Evolutionary conservation across 2,329 filamentous ascomycete species (phyloP).

Genomic region (Rutstroemia sydowiana): DNA sequence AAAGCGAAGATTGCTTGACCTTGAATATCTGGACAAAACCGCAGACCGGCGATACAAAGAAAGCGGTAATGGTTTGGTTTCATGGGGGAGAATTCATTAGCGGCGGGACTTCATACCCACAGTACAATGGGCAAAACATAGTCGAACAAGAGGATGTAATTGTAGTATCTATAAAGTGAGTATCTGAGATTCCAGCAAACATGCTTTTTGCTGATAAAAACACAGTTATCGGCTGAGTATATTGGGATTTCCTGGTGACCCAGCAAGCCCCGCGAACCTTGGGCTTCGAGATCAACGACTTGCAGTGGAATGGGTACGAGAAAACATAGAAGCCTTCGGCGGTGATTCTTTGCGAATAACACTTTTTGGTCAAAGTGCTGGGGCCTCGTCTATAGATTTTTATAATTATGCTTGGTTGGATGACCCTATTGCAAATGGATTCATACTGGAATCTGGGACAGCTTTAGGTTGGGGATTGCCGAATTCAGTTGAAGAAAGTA

Average conservation of each 20-base stretch:
- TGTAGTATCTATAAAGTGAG: conserved; percentile 42
- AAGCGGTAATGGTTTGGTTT: conserved; percentile 37
- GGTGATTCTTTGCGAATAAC: conserved; percentile 49
- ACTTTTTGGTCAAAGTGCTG: conserved; percentile 48
- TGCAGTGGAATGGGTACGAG: conserved; percentile 51
- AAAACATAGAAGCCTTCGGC: conserved; percentile 53
- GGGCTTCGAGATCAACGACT: conserved; percentile 56
- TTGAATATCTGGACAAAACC: conserved; percentile 34
- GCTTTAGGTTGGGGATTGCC: conserved; percentile 23
- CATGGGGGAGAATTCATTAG: conserved; percentile 34
- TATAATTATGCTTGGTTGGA: conserved; percentile 28
- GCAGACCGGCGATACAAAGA: conserved; percentile 24
- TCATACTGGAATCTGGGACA: conserved; percentile 31
- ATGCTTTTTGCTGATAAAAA: conserved; percentile 6
- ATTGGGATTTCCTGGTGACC: conserved; percentile 33
- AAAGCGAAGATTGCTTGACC: conserved; percentile 33
- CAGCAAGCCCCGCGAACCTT: conserved; percentile 39
- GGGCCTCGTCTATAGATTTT: conserved; percentile 44
- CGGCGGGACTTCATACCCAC: conserved; percentile 32
- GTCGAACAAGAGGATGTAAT: conserved; percentile 37
- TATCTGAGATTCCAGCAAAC: conserved; percentile 11
- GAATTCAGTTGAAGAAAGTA: conserved; percentile 13
- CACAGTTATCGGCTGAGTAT: conserved; percentile 33
- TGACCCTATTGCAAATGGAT: conserved; percentile 28
- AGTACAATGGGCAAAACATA: conserved; percentile 37